Evolutionary conservation across 495 filamentous ascomycete species (phyloP).

Genomic region (Xylaria palmicola): DNA sequence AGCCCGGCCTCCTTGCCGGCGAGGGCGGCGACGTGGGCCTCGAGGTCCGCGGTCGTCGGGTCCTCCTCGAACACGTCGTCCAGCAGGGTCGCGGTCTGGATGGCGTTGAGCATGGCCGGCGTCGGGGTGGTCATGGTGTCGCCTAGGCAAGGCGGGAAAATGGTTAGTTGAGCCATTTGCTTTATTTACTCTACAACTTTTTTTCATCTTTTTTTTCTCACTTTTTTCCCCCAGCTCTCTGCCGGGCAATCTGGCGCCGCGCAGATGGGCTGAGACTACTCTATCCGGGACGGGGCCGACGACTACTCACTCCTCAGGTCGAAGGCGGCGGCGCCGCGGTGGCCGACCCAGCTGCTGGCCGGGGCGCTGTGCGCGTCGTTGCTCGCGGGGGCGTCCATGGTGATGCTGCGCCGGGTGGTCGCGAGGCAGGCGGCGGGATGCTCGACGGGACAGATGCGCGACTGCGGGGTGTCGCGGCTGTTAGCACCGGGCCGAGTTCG

Average conservation of each 20-base stretch:
- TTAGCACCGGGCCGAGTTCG: not conserved
- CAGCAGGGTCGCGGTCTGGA: constrained; percentile 57
- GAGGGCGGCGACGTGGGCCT: constrained; percentile 65
- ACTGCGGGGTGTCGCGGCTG: not conserved
- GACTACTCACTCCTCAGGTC: constrained; percentile 45
- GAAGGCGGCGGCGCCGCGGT: constrained; percentile 40
- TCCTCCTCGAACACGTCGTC: constrained; percentile 89
- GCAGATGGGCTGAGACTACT: not conserved
- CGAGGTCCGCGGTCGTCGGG: constrained; percentile 70
- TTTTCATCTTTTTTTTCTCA: too few relatives aligned
- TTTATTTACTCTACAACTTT: too few relatives aligned
- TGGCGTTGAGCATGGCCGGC: constrained; percentile 68
- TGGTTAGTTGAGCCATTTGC: not conserved
- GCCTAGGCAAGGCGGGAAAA: constrained; percentile 37
- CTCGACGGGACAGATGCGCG: not conserved
- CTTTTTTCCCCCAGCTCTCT: too few relatives aligned
- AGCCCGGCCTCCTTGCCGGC: constrained; percentile 71
- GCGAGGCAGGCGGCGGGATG: not conserved
- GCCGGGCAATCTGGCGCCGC: too few relatives aligned
- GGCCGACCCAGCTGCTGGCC: constrained; percentile 38
- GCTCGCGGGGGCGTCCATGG: not conserved
- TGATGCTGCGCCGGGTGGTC: not conserved
- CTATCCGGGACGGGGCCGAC: not conserved
- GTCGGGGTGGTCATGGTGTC: constrained; percentile 90
- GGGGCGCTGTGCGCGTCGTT: constrained; percentile 1